These are phyloP conservation scores for Yamadazyma phyllophila DNA, from an alignment of 805 yeast genomes.

Conservation along the genomic window DNA sequence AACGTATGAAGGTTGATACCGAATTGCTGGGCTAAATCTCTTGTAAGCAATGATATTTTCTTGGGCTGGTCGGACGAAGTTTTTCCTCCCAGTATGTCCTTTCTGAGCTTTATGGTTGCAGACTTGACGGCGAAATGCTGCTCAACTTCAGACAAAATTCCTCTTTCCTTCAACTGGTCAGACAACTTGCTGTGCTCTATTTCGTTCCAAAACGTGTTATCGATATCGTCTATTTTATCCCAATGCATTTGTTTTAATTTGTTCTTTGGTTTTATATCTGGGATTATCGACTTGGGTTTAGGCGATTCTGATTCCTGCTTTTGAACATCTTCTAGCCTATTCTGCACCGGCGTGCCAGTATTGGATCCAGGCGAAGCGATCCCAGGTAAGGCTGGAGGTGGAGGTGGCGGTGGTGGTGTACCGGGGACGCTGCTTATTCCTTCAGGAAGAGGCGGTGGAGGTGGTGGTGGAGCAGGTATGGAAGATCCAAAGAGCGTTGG, in stretches of 20 bases:
- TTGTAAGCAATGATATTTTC: conserved; percentile 69
- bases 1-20: conserved; percentile 88
- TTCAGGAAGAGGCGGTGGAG: conserved; percentile 1
- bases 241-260: conserved; percentile 94
- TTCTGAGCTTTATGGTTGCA: conserved; percentile 34
- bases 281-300: conserved; percentile 10
- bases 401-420: conserved; percentile 5
- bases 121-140: conserved; percentile 84
- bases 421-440: conserved; percentile 6
- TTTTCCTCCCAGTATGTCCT: conserved; percentile 19
- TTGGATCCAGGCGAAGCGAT: background rate
- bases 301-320: background rate
- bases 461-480: conserved; percentile 1
- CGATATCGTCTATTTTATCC: conserved; percentile 87
- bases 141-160: conserved; percentile 82
- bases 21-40: conserved; percentile 91
- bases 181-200: conserved; percentile 57
- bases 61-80: conserved; percentile 11
- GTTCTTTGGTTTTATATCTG: conserved; percentile 54
- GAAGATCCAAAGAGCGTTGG: conserved; percentile 4
- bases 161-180: conserved; percentile 66
- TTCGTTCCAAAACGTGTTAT: conserved; percentile 82
- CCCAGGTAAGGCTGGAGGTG: background rate
- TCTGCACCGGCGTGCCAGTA: background rate
- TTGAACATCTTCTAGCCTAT: background rate